Evolutionary conservation across 768 basidiomycete species (phyloP).

Genomic region (Auricularia cornea): DNA sequence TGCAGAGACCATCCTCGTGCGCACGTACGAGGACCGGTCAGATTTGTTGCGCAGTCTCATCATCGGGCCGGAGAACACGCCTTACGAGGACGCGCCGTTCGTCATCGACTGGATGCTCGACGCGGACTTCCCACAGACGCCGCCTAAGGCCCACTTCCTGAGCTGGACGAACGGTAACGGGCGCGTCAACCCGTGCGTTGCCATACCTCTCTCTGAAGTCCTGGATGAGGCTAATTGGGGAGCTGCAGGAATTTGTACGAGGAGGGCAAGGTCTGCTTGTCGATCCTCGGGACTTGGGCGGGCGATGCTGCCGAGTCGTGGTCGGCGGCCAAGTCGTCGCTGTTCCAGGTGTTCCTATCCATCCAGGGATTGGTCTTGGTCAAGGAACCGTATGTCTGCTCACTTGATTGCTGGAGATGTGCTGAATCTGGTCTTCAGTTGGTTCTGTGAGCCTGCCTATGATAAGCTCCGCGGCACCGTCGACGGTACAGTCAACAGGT

Average conservation of each 20-base stretch:
- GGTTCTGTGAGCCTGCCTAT: slow-evolving; percentile 90
- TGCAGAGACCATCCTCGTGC: slow-evolving; percentile 77
- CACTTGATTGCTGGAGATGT: neutral
- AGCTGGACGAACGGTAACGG: slow-evolving; percentile 96
- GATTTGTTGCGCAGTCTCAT: slow-evolving; percentile 86
- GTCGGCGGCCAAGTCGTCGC: slow-evolving; percentile 74
- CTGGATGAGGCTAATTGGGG: neutral
- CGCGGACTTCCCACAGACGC: slow-evolving; percentile 72
- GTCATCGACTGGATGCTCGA: slow-evolving; percentile 91
- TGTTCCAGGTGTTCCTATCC: slow-evolving; percentile 87
- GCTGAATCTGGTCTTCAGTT: slow-evolving; percentile 34
- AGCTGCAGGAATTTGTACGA: slow-evolving; percentile 74
- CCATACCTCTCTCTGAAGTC: slow-evolving; percentile 6
- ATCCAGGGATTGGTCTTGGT: slow-evolving; percentile 92
- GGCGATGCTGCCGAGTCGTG: slow-evolving; percentile 85
- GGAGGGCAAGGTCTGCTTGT: slow-evolving; percentile 90
- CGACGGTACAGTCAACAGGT: slow-evolving; percentile 85
- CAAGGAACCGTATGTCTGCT: slow-evolving; percentile 69
- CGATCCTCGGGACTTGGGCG: slow-evolving; percentile 86
- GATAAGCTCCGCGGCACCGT: slow-evolving; percentile 87
- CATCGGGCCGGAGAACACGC: slow-evolving; percentile 87
- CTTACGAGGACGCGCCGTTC: slow-evolving; percentile 92
- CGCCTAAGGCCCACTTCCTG: slow-evolving; percentile 82
- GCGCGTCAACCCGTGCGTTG: slow-evolving; percentile 76
- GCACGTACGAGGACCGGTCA: slow-evolving; percentile 81